phyloP scores from a whole-genome alignment of 2,329 filamentous ascomycete species.

The Colletotrichum ledebouriae region DNA sequence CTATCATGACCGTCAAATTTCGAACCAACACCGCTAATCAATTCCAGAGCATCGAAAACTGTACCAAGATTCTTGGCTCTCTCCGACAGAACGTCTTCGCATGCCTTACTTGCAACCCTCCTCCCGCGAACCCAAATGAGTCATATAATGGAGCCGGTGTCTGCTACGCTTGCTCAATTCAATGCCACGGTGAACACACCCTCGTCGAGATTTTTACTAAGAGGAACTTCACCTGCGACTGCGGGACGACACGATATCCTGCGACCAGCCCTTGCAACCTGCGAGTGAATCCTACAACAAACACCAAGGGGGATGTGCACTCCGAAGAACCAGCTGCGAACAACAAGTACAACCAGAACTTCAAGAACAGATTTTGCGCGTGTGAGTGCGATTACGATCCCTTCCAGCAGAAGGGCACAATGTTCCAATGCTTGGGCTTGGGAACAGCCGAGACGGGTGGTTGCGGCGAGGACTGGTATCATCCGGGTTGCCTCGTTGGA shows the following conservation, averaged over 20 bases:
- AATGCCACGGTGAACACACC: constrained; percentile 94
- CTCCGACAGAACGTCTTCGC: constrained; percentile 92
- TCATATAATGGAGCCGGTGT: constrained; percentile 83
- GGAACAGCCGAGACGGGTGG: constrained; percentile 85
- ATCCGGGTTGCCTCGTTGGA: constrained; percentile 91
- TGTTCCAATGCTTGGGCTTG: constrained; percentile 96
- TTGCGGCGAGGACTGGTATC: constrained; percentile 98
- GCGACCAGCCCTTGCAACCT: constrained; percentile 80
- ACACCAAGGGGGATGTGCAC: constrained; percentile 80
- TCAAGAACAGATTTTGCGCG: constrained; percentile 90
- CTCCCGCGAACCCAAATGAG: constrained; percentile 72
- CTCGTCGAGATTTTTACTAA: constrained; percentile 97
- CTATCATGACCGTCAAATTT: not conserved
- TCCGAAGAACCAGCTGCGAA: constrained; percentile 78
- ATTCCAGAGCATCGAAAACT: constrained; percentile 87
- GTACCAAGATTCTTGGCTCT: constrained; percentile 89
- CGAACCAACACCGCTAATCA: constrained; percentile 7
- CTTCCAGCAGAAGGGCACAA: constrained; percentile 91
- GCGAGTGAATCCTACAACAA: constrained; percentile 79
- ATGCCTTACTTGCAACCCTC: constrained; percentile 92
- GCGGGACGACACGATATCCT: constrained; percentile 86
- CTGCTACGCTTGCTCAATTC: constrained; percentile 96
- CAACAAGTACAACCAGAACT: constrained; percentile 98
- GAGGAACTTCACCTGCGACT: constrained; percentile 96
- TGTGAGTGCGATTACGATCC: constrained; percentile 91